Conservation (phyloP, 441 rosid genomes). For the Flueggea neowawraea region DNA sequence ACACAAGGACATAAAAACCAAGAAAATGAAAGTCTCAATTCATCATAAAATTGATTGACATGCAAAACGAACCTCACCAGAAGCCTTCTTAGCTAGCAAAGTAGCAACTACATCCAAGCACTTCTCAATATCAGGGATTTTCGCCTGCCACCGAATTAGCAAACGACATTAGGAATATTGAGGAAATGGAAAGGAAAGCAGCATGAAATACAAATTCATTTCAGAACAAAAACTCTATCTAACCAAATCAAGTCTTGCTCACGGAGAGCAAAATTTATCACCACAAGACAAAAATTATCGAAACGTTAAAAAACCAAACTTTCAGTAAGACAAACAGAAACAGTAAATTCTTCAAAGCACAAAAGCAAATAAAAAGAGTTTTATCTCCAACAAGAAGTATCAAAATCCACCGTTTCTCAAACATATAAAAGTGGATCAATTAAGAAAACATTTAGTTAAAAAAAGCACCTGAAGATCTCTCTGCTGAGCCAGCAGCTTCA, state of each 20-base stretch:
- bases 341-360: too few species aligned
- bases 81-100: constrained; percentile 78
- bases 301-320: too few species aligned
- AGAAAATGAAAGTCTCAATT: too few species aligned
- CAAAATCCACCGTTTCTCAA: background rate
- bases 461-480: constrained; percentile 78
- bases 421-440: background rate
- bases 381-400: background rate
- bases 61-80: constrained; percentile 76
- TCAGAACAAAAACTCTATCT: too few species aligned
- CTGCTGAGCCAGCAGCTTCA: constrained; percentile 92
- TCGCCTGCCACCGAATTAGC: constrained; percentile 50
- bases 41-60: constrained; percentile 6
- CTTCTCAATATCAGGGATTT: constrained; percentile 90
- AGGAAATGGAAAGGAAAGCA: too few species aligned
- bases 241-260: too few species aligned
- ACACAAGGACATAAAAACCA: too few species aligned
- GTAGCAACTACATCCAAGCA: constrained; percentile 85
- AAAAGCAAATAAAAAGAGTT: background rate
- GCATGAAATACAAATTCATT: too few species aligned
- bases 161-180: background rate
- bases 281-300: too few species aligned
- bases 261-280: too few species aligned
- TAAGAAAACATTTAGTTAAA: background rate
- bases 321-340: too few species aligned